Conservation (phyloP, 164 flowering plant genomes). For the Vitis cinerea region DNA sequence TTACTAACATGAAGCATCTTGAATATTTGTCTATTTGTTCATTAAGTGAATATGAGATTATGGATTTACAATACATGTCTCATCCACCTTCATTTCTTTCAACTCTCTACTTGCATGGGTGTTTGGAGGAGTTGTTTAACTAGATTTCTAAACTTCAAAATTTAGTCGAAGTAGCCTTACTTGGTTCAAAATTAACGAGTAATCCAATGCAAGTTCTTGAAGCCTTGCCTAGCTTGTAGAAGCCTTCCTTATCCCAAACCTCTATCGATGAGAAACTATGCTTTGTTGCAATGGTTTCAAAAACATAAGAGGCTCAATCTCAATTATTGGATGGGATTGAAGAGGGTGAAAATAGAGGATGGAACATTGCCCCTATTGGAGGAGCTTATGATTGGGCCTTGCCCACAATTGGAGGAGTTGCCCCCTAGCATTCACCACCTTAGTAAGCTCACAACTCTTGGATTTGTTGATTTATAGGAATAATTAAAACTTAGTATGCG, state of each 20-base stretch:
- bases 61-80: slow-evolving; percentile 1
- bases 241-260: neutral
- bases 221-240: slow-evolving; percentile 10
- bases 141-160: slow-evolving; percentile 9
- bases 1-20: slow-evolving; percentile 15
- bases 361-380: slow-evolving; percentile 10
- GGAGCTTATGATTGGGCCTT: too few relatives aligned
- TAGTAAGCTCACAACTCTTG: too few relatives aligned
- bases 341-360: neutral
- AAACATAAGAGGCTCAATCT: slow-evolving; percentile 9
- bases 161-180: too few relatives aligned
- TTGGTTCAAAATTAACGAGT: too few relatives aligned
- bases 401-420: too few relatives aligned
- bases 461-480: too few relatives aligned
- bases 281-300: slow-evolving; percentile 6
- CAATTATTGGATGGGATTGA: neutral
- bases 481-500: too few relatives aligned
- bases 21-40: neutral
- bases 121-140: slow-evolving; percentile 2
- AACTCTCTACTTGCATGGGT: slow-evolving; percentile 8
- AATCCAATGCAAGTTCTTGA: neutral
- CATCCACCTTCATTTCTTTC: slow-evolving; percentile 1
- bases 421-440: too few relatives aligned
- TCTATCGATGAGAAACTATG: neutral
- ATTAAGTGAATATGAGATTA: neutral